Base-by-base conservation (phyloP, 352 stramenopile genomes). In the Globisporangium perplexum region DNA sequence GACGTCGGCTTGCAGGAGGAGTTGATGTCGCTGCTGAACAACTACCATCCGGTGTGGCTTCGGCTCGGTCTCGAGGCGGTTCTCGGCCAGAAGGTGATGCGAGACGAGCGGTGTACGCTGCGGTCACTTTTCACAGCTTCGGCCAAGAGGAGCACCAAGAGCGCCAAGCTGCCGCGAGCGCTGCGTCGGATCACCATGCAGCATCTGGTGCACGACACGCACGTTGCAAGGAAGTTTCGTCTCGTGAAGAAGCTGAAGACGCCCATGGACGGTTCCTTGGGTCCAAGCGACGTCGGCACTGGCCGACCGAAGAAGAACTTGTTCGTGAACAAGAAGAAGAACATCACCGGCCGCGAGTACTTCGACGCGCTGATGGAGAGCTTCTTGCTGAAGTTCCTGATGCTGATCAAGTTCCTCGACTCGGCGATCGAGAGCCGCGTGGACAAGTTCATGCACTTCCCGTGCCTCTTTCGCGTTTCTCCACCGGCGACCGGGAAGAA, bases 361-460 rank as follows among this genome's bases (percentile, higher is more conserved):
- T 88, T 95, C 47, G 72, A 88, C 31, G 82, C 89, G 33, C 68
- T 97, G 53, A 88, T 91, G 47, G 78, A 89, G 28, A 75, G 88
- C 6, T 95, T 96, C 44, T 79, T 98, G 38, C 76, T 88, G 22
- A 87, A 96, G 63, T 92, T 98, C 41, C 69, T 98, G 35, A 93
- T 94, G 65, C 62, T 98, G 11, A 80, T 98, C 31, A 65, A 97
- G 44, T 96, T 98, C 58, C 59, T 98, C 20, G 96, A 98, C 62
- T 62, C 71, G 36, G 87, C 88, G 4, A 92, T 97, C 48, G 60
- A 62, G 35, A 62, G 72, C 14, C 82, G 85, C 50, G 47, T 85
- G 7, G 73, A 97, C 46, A 83, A 86, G 24, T 93, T 96, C 43
- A 56, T 80, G 53, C 82, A 68, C 36, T 90, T 95, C 20, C 82